These are phyloP conservation scores for Cantharellus anzutake DNA, from an alignment of 768 basidiomycete species.

Conservation along the genomic window DNA sequence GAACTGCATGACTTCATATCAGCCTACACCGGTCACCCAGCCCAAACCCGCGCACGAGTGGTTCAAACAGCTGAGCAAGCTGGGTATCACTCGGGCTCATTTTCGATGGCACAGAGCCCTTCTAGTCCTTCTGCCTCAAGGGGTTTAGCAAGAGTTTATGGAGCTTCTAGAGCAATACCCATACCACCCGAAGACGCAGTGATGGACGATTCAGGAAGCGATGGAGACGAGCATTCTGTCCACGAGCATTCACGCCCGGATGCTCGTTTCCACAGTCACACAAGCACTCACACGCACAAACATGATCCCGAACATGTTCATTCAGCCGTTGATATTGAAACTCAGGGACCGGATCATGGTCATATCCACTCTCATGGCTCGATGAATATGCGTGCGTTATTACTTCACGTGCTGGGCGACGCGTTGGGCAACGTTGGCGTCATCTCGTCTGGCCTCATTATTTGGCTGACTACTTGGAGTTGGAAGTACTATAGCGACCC, in stretches of 20 bases:
- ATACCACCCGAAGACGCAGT: neutral
- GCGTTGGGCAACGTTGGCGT: constrained; percentile 97
- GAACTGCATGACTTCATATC: neutral
- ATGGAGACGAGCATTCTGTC: constrained; percentile 10
- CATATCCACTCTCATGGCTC: constrained; percentile 27
- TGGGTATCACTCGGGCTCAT: constrained; percentile 7
- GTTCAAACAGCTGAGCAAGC: constrained; percentile 72
- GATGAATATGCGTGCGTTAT: constrained; percentile 97
- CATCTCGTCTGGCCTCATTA: constrained; percentile 83
- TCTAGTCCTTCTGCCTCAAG: neutral
- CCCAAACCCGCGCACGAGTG: constrained; percentile 24
- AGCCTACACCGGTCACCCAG: constrained; percentile 33
- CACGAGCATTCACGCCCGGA: neutral
- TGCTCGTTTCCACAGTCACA: neutral
- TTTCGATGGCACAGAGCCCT: constrained; percentile 9
- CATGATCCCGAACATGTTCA: neutral
- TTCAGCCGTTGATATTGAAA: neutral
- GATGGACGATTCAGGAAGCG: neutral
- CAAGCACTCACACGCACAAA: neutral
- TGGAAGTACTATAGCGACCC: constrained; percentile 91
- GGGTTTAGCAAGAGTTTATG: neutral
- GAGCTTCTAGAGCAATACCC: neutral
- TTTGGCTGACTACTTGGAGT: constrained; percentile 72
- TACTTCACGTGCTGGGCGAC: constrained; percentile 90
- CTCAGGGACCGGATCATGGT: constrained; percentile 4